Conservation (phyloP, 208 protist species). For the Trypanosoma boissoni region DNA sequence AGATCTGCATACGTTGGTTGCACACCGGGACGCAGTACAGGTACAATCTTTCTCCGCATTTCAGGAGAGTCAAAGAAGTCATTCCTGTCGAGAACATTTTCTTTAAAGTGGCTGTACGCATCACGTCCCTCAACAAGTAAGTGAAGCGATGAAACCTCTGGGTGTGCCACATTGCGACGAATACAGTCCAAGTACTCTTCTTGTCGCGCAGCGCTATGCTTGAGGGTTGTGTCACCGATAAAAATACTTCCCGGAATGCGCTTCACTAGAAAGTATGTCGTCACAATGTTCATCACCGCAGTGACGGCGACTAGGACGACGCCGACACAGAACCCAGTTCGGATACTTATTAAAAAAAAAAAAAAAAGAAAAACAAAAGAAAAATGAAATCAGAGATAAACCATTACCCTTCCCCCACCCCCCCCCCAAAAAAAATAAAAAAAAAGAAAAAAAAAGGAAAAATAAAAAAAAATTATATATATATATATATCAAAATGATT, state of each 20-base stretch:
- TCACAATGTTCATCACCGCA: constrained; percentile 89
- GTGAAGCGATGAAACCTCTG: constrained; percentile 45
- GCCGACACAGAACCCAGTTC: too few relatives aligned
- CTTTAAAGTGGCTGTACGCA: constrained; percentile 49
- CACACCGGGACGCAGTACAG: constrained; percentile 30
- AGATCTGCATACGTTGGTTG: constrained; percentile 74
- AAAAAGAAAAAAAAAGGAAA: constrained; percentile 10
- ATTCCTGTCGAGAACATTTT: constrained; percentile 30
- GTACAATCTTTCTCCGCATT: constrained; percentile 40
- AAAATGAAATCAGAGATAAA: constrained; percentile 14
- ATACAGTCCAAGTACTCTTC: constrained; percentile 75
- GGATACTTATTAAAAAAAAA: constrained; percentile 22
- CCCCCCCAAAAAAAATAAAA: constrained; percentile 5
- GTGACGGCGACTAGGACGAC: too few relatives aligned
- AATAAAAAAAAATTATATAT: neutral
- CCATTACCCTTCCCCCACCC: neutral
- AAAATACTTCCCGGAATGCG: constrained; percentile 49
- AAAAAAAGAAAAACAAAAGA: constrained; percentile 9
- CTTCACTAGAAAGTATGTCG: constrained; percentile 71
- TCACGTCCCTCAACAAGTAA: constrained; percentile 64
- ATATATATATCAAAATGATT: too few relatives aligned
- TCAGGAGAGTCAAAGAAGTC: neutral
- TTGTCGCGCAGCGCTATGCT: constrained; percentile 39
- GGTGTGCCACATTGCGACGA: constrained; percentile 38
- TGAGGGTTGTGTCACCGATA: constrained; percentile 42